Evolutionary conservation across 257 asterid genomes (phyloP), one percentile per base, ranked within the genome.

Genomic region (Fraxinus anomala): DNA sequence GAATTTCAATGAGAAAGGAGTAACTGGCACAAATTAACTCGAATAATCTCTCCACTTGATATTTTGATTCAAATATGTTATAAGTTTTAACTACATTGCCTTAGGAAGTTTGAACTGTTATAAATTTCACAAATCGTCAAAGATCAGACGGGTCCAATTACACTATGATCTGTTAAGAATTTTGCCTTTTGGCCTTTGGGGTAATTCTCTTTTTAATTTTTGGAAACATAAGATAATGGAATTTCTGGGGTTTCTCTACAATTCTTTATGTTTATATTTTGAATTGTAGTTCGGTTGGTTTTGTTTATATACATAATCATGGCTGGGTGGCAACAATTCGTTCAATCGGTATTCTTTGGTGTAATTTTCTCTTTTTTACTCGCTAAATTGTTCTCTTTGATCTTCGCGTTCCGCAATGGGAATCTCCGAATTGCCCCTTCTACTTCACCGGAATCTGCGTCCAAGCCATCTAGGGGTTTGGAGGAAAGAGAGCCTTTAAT

Each of bases 401-500:
- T 96, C 77, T 92, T 96, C 88, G 87, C 97, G 81, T 93, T 96
- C 84, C 99, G 97, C 34, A 92, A 93, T 3, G 97, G 89, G 30
- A 96, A 93, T 80, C 98, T 92, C 79, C 90, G 97, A 1, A 82
- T 92, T 88, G 73, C 94, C 34, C 97, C 96, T 16, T 81, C 92
- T 65, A 85, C 82, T 76, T 86, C 89, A 39, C 36, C 81, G 33
- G 89, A 85, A 33, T 74, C 73, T 40, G 83, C 73, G 66, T 68
- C 81, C 14, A 78, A 80, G 21, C 11, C 72, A 21, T 6, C 85
- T 7, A 31, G 73, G 75, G 49, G 8, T 83, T 65, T 51, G 73
- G 89, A 77, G 24, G 95, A 89, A 80, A 61, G 74, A 9, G 83
- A 89, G 78, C 90, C 93, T 83, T 81, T 92, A 82, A 84, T 89